Base-by-base conservation (phyloP, 208 protist genomes). In the Acanthamoeba lenticulata region DNA sequence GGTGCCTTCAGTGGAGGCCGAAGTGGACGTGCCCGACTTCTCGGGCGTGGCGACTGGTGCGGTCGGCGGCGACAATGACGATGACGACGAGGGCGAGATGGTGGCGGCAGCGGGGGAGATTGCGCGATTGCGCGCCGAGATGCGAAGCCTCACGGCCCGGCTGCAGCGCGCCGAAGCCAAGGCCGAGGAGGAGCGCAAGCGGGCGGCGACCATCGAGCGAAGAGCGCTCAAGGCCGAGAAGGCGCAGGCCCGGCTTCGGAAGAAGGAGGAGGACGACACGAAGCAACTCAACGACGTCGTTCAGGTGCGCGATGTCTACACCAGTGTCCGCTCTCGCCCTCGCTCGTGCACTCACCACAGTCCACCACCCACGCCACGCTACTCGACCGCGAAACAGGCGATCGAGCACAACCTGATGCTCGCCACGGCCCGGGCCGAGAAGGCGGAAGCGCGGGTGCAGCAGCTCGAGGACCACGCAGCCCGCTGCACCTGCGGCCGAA, bases 201-300 rank as follows among this genome's bases (percentile, higher is more conserved):
- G 65, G 29, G 49, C 49, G 19, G 4, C 49, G 27, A 24, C 49
- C 36, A 83, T 62, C 42, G 89, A 93, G 47, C 57, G 65, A 81
- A 13, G 89, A 62, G 89, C 89, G 42, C 44, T 83, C 29, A 93
- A 81, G 49, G 89, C 89, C 2, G 89, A 93, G 34, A 93, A 93
- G 45, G 89, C 89, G 42, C 49, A 67, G 24, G 65, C 67, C 1
- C 13, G 42, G 62, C 89, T 93, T 2, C 29, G 67, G 11, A 49
- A 83, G 17, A 93, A 93, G 47, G 89, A 93, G 38, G 65, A 74
- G 36, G 89, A 93, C 13, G 89, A 93, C n/a, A 93, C 89, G 27
- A 93, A 93, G 44, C 89, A 93, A 24, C 49, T 93, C 32, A 44
- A 74, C 32, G 89, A 93, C n/a, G 65, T 93, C 1, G 89, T 93